A percentile compares a stretch with the other conserved stretches of the same genome.
Conservation (phyloP, 176 grass and related monocot species). For the Phyllostachys edulis region DNA sequence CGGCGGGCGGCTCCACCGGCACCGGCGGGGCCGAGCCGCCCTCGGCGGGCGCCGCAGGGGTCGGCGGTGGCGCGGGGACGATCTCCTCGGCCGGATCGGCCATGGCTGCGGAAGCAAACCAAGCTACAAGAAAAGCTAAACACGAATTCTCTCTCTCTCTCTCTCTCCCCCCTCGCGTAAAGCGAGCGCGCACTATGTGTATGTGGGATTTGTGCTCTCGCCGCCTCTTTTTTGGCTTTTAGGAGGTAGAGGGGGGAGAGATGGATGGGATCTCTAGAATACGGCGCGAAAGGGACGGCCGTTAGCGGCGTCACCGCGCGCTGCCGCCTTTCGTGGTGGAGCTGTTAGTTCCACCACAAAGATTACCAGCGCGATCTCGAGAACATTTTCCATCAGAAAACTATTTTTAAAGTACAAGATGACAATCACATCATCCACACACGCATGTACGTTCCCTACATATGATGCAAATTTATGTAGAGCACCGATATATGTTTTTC, state of each 20-base stretch:
- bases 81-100: constrained; percentile 57
- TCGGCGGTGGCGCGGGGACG: constrained; percentile 39
- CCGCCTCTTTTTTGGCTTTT: neutral
- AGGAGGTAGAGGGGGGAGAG: neutral
- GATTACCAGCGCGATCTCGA: too few relatives aligned
- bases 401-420: too few relatives aligned
- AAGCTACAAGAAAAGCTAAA: neutral
- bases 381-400: too few relatives aligned
- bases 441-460: too few relatives aligned
- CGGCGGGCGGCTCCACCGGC: constrained; percentile 23
- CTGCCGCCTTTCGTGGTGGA: neutral
- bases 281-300: neutral
- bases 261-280: constrained; percentile 37
- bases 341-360: neutral
- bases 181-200: constrained; percentile 17
- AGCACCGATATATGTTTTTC: too few relatives aligned
- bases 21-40: constrained; percentile 8
- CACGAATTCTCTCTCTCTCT: neutral
- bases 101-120: constrained; percentile 16
- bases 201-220: constrained; percentile 3
- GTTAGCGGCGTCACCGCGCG: neutral
- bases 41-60: constrained; percentile 42
- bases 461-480: too few relatives aligned
- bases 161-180: neutral
- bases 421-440: too few relatives aligned